A percentile compares a stretch with the other conserved stretches of the same genome.
Evolutionary conservation across 2,329 filamentous ascomycete species (phyloP).

Genomic region (Phialophora tarda): DNA sequence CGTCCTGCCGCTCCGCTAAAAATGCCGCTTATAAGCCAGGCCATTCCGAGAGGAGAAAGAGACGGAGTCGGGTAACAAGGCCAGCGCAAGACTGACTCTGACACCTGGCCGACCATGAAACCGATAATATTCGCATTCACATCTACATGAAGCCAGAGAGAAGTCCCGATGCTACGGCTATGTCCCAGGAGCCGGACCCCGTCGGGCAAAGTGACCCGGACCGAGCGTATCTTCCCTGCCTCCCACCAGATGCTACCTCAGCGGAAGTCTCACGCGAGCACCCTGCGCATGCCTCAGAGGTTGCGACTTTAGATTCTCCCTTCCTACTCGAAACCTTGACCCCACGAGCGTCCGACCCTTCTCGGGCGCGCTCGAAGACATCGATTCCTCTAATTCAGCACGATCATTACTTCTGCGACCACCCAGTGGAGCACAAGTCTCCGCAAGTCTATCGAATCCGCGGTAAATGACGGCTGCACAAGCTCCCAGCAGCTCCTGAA

Average conservation of each 20-base stretch:
- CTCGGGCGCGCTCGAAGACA: neutral
- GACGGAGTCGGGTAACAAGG: neutral
- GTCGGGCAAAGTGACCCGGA: neutral
- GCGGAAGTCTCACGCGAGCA: neutral
- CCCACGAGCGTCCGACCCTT: neutral
- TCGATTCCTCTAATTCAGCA: neutral
- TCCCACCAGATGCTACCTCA: neutral
- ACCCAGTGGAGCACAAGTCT: neutral
- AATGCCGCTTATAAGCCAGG: neutral
- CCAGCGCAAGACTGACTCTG: neutral
- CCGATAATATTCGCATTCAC: neutral
- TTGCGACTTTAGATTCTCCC: neutral
- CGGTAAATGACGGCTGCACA: neutral
- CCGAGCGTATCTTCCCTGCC: neutral
- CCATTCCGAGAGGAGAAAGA: neutral
- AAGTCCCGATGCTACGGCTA: neutral
- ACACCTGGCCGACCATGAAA: neutral
- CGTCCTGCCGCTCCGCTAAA: neutral
- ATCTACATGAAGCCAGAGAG: neutral
- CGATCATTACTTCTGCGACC: neutral
- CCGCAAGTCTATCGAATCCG: neutral
- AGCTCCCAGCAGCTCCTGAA: neutral
- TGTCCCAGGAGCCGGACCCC: neutral
- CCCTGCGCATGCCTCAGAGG: neutral
- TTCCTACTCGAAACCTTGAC: neutral